Base-by-base conservation (phyloP, 2,329 filamentous ascomycete genomes). In the Venturia pyrina region DNA sequence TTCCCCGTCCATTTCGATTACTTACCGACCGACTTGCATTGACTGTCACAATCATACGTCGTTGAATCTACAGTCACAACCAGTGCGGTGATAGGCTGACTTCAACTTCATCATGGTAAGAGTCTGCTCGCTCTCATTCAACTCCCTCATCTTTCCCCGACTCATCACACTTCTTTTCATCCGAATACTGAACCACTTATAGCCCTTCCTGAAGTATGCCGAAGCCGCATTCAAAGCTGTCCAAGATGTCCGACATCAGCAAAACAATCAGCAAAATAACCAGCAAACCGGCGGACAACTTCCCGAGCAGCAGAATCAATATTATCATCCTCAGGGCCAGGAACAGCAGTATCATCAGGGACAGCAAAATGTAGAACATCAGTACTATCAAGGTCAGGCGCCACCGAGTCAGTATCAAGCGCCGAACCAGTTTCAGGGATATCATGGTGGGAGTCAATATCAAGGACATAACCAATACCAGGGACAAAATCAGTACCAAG, bases 181-280 rank as follows among this genome's bases (percentile, higher is more conserved):
- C 21, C 1, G 6, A 5, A 2, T 48, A 53, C 21, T 28, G 4
- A n/a, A 11, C n/a, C 17, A 34, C 28, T 10, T 44, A 3, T 6
- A 64, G 62, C 46, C 62, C 6, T 53, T 64, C 17, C 44, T 44
- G 10, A 64, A 64, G 32, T 28, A 53, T 5, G 62, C 62, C 24
- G 46, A 50, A 53, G 62, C 43, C 4, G 62, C 62, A 21, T 64
- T 64, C 32, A 50, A 64, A 44, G 40, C 62, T 28, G 62, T 50
- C 15, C 41, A 50, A 40, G 62, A 64, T 21, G 41, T n/a, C 8
- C 46, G 46, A n/a, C 53, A 59, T 37, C 28, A 40, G 61, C 40
- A 64, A 40, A 24, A 53, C 44, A 50, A 64, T 8, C 41, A 64
- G 10, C 40, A 64, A 15, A 48, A 53, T n/a, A 34, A 64, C 15